Evolutionary conservation across 306 rosid species (phyloP), one percentile per base, ranked within the genome.

Genomic region (Benincasa hispida): DNA sequence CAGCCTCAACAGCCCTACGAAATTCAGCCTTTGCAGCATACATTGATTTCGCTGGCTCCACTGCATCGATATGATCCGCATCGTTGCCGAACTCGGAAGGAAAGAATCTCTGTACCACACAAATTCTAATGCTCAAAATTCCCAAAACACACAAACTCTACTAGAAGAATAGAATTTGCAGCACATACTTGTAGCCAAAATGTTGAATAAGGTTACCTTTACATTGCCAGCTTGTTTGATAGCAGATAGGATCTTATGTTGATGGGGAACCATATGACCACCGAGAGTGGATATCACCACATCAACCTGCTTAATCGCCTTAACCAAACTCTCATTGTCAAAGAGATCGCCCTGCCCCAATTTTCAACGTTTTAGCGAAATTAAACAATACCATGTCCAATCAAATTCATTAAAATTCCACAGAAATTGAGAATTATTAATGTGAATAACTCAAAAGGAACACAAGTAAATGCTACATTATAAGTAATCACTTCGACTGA

Each of bases 71-170:
- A 10, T 82, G 84, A 81, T 81, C 87, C 5, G 78, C 87, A 39
- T 84, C 87, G 56, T 81, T 84, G 8, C 87, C 87, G 34, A 81
- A 84, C 76, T 84, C 87, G 2, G 87, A 81, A 1, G 87, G 87
- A 60, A 84, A 75, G 59, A 80, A 84, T 32, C 87, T 84, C 87
- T 84, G 77, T 1, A 56, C 22, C 21, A 28, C 42, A 28, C 24
- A 61, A 61, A 14, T 11, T 58, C 28, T 6, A 58, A 58, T 58
- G 18, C 9, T 67, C 24, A 42, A 32, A 32, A 9, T 19, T 57
- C 10, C 18, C 54, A 58, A 19, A 13, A 6, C 63, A 6, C 18
- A 39, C 21, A 27, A 10, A 57, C 24, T 48, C 15, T 27, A 32
- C n/a, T 63, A 76, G 30, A 1, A 41, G 24, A 48, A 11, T 34